Percentiles rank a stretch among this genome's conserved stretches.
Conservation (phyloP, 805 yeast genomes). For the Peterozyma xylosa region DNA sequence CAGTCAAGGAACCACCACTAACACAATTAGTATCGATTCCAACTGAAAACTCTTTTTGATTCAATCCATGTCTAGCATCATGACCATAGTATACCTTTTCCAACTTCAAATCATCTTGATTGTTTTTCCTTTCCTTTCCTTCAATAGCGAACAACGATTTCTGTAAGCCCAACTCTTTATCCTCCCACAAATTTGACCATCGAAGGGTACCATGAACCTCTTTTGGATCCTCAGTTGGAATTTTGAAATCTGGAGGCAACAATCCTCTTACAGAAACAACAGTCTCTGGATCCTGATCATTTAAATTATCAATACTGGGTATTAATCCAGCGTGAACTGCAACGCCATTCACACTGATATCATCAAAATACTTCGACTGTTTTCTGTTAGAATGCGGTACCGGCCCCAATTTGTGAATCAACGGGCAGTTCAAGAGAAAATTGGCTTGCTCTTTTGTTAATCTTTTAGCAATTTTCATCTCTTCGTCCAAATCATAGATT, state of each 20-base stretch:
- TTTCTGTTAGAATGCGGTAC: slow-evolving; percentile 36
- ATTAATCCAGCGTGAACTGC: slow-evolving; percentile 83
- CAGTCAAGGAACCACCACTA: slow-evolving; percentile 63
- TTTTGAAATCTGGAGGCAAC: slow-evolving; percentile 55
- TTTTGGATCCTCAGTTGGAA: slow-evolving; percentile 38
- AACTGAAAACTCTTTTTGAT: slow-evolving; percentile 52
- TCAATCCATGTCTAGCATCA: slow-evolving; percentile 75
- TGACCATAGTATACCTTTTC: slow-evolving; percentile 76
- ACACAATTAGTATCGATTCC: slow-evolving; percentile 86
- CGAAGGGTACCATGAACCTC: slow-evolving; percentile 19
- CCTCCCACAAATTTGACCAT: slow-evolving; percentile 25
- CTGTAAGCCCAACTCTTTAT: too few species aligned
- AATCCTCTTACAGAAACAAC: slow-evolving; percentile 65
- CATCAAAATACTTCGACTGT: slow-evolving; percentile 9
- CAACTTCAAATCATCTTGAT: background rate
- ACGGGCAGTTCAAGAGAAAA: slow-evolving; percentile 50
- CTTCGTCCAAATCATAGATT: slow-evolving; percentile 25
- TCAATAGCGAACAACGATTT: slow-evolving; percentile 2
- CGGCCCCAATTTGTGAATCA: slow-evolving; percentile 54
- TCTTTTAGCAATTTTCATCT: slow-evolving; percentile 40
- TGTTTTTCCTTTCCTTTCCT: slow-evolving; percentile 10
- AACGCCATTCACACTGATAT: slow-evolving; percentile 28
- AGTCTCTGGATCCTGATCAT: slow-evolving; percentile 54
- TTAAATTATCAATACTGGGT: slow-evolving; percentile 47
- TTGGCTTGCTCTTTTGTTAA: slow-evolving; percentile 53